These are phyloP conservation scores for Ceratobasidium sp. DNA, from an alignment of 1,284 basidiomycete genomes.

Conservation along the genomic window DNA sequence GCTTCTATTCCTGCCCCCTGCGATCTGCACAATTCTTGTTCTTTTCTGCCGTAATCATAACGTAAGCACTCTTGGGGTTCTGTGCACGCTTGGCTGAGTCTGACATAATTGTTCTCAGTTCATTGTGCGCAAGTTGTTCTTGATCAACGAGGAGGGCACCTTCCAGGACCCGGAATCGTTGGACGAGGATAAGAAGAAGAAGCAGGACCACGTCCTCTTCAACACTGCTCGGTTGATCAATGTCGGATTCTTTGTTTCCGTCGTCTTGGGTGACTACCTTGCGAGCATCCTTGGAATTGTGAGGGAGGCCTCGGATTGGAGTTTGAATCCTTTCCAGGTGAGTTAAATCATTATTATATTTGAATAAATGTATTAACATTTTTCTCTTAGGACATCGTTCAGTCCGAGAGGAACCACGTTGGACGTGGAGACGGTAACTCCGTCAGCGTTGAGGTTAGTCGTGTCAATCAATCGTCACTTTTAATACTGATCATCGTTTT, in stretches of 20 bases:
- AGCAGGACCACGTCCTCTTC: constrained; percentile 85
- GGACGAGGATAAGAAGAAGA: constrained; percentile 55
- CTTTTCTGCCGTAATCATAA: constrained; percentile 89
- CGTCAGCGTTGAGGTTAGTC: constrained; percentile 75
- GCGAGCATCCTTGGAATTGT: constrained; percentile 42
- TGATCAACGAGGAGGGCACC: constrained; percentile 78
- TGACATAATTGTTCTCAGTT: constrained; percentile 60
- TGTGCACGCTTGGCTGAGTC: background rate
- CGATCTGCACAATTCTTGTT: constrained; percentile 71
- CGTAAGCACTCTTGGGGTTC: constrained; percentile 60
- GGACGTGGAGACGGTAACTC: constrained; percentile 65
- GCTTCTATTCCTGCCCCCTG: constrained; percentile 82
- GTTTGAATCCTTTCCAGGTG: constrained; percentile 32
- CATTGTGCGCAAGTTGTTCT: constrained; percentile 78
- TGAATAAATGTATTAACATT: background rate
- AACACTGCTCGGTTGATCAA: constrained; percentile 81
- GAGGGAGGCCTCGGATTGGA: constrained; percentile 31
- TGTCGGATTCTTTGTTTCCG: constrained; percentile 71
- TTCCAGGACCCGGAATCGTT: constrained; percentile 58
- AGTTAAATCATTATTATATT: no score
- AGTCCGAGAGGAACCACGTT: constrained; percentile 17
- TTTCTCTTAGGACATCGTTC: constrained; percentile 16
- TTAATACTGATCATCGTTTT: background rate
- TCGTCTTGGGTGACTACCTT: constrained; percentile 65
- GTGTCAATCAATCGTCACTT: background rate